These are phyloP conservation scores for Dittrichia graveolens DNA, from an alignment of 129 eudicot genomes.

Conservation along the genomic window DNA sequence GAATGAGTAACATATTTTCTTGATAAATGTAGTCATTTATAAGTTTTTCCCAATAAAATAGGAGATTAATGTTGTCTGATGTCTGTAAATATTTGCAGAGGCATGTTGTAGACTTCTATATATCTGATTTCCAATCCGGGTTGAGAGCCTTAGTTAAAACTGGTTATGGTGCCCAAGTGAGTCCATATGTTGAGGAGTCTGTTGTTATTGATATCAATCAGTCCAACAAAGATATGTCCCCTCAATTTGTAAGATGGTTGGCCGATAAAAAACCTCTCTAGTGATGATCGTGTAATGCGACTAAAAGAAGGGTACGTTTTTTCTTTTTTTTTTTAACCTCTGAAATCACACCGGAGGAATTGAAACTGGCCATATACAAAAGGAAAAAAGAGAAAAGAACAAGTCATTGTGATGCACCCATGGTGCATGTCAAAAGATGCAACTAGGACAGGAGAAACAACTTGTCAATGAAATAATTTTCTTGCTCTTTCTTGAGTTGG, in stretches of 20 bases:
- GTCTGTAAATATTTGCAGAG: slow-evolving; percentile 42
- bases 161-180: slow-evolving; percentile 67
- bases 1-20: no score
- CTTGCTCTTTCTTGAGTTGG: no score
- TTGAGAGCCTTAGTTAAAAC: slow-evolving; percentile 69
- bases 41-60: no score
- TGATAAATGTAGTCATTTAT: no score
- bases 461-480: no score
- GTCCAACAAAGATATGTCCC: slow-evolving; percentile 59
- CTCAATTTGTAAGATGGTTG: slow-evolving; percentile 62
- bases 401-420: no score
- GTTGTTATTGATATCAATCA: slow-evolving; percentile 54
- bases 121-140: slow-evolving; percentile 74
- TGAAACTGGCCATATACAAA: no score
- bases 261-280: slow-evolving; percentile 59
- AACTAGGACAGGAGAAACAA: no score
- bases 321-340: slow-evolving; percentile 11
- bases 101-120: slow-evolving; percentile 67
- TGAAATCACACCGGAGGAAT: no score
- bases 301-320: slow-evolving; percentile 75
- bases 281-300: slow-evolving; percentile 75
- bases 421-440: no score
- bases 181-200: slow-evolving; percentile 69
- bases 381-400: no score
- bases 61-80: neutral